phyloP scores from a whole-genome alignment of 306 rosid species.

The Chamaecrista fasciculata region DNA sequence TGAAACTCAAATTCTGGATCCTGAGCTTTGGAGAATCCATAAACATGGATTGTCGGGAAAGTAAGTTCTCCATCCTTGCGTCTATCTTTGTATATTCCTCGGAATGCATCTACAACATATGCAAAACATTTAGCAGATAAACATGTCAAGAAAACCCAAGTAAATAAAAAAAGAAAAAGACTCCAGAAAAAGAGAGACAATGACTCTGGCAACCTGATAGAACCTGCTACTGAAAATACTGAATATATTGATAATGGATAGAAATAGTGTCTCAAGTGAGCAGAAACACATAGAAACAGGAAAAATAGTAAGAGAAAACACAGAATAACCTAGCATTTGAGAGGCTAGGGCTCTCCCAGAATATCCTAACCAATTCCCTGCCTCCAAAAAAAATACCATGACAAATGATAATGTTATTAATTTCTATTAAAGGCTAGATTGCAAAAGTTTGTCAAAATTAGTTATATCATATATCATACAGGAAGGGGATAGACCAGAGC shows the following conservation, averaged over 20 bases:
- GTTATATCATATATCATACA: constrained; percentile 22
- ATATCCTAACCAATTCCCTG: no score
- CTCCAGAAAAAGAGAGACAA: neutral
- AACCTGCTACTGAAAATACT: no score
- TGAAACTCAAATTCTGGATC: constrained; percentile 98
- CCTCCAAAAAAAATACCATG: no score
- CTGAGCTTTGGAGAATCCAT: constrained; percentile 90
- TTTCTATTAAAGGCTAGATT: neutral
- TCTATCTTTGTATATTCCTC: constrained; percentile 65
- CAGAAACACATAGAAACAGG: no score
- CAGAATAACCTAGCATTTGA: no score
- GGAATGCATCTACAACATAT: constrained; percentile 63
- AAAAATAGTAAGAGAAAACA: no score
- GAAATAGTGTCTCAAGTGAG: no score
- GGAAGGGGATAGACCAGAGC: constrained; percentile 10
- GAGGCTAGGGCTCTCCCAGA: no score
- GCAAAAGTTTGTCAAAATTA: neutral
- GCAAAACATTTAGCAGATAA: constrained; percentile 16
- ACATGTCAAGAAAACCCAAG: neutral
- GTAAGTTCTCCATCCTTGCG: constrained; percentile 41
- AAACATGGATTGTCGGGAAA: constrained; percentile 79
- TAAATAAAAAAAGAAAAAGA: neutral
- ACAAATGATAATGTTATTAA: neutral
- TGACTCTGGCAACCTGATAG: neutral
- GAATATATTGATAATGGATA: no score